Conservation (phyloP, 2,329 filamentous ascomycete genomes). For the Penicillium sp. region DNA sequence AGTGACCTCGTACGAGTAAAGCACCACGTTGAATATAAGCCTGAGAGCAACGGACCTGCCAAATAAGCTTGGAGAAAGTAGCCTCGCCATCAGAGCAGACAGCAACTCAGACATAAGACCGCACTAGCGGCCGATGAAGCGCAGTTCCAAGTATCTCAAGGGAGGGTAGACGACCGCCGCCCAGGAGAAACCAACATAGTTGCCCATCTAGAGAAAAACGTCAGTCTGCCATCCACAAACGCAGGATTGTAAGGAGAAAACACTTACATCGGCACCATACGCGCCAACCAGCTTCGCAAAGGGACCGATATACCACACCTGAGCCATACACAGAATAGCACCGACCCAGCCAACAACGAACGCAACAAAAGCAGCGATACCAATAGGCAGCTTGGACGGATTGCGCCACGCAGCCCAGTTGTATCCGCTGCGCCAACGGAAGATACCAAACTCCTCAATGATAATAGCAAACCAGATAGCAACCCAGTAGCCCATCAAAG, state of each 20-base stretch:
- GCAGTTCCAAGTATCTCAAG: constrained; percentile 53
- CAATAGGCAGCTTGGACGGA: constrained; percentile 58
- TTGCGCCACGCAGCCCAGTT: constrained; percentile 64
- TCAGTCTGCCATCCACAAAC: neutral
- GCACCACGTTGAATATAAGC: neutral
- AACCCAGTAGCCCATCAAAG: constrained; percentile 70
- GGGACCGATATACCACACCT: constrained; percentile 68
- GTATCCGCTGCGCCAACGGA: constrained; percentile 53
- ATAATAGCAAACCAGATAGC: constrained; percentile 64
- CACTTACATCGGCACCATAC: constrained; percentile 56
- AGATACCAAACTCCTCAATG: constrained; percentile 59
- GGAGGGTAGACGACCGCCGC: constrained; percentile 57
- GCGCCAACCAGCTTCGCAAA: constrained; percentile 58
- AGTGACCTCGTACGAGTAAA: neutral
- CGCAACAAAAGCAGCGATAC: constrained; percentile 59
- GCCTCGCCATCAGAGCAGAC: neutral
- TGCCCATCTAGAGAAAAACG: constrained; percentile 48
- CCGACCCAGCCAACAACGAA: constrained; percentile 66
- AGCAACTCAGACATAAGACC: neutral
- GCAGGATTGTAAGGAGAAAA: neutral
- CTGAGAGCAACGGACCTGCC: neutral
- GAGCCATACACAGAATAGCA: constrained; percentile 65
- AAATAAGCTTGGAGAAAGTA: neutral
- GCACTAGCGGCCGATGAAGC: constrained; percentile 46
- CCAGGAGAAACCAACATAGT: constrained; percentile 61